phyloP scores from a whole-genome alignment of 768 basidiomycete species.

The Suillus discolor region DNA sequence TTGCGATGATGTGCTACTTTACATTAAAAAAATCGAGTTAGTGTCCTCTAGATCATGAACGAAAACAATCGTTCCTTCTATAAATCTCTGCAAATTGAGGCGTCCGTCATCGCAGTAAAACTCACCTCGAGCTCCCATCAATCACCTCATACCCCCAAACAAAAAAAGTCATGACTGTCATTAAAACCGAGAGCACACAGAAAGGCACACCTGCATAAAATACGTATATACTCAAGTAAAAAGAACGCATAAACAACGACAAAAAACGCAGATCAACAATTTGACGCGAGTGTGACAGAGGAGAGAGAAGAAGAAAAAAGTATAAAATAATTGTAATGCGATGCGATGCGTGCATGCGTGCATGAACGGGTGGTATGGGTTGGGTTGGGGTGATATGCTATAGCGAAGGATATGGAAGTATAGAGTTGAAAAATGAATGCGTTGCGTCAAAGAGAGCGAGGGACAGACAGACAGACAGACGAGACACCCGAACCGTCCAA shows the following conservation, averaged over 20 bases:
- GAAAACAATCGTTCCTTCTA: neutral
- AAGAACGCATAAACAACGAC: slow-evolving; percentile 29
- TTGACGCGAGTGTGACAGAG: neutral
- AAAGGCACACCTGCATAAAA: slow-evolving; percentile 19
- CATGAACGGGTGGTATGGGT: slow-evolving; percentile 7
- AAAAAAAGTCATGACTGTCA: slow-evolving; percentile 9
- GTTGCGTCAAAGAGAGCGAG: slow-evolving; percentile 5
- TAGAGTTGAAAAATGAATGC: neutral
- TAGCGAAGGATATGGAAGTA: neutral
- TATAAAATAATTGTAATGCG: slow-evolving; percentile 9
- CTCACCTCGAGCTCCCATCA: neutral
- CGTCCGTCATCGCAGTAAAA: neutral
- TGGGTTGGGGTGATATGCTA: slow-evolving; percentile 4
- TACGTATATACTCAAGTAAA: slow-evolving; percentile 16
- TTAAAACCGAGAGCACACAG: neutral
- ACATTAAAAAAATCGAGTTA: too few species aligned
- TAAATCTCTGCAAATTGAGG: too few species aligned
- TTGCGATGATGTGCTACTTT: too few species aligned
- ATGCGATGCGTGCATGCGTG: slow-evolving; percentile 6
- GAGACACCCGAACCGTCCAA: slow-evolving; percentile 4
- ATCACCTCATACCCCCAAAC: neutral
- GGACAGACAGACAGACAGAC: neutral
- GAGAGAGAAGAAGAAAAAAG: neutral
- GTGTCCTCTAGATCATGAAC: neutral
- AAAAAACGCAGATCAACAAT: slow-evolving; percentile 6